These are phyloP conservation scores for Excoecaria cochinchinensis DNA, from an alignment of 345 rosid genomes.

Conservation along the genomic window DNA sequence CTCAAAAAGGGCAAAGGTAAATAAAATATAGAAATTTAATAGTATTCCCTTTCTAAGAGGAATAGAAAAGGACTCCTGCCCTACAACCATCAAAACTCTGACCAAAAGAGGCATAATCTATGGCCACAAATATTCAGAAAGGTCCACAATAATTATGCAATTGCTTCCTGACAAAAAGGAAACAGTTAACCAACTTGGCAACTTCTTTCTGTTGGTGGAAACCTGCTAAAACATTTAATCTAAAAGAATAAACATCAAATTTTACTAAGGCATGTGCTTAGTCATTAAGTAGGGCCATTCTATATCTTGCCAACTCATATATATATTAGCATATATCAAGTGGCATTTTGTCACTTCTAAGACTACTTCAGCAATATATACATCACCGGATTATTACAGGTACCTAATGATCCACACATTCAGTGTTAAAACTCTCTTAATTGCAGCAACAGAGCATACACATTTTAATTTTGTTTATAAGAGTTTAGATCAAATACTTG, in stretches of 20 bases:
- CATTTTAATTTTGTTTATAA: not conserved
- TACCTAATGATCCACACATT: conserved; percentile 34
- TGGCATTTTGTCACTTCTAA: conserved; percentile 47
- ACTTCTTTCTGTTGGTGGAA: conserved; percentile 22
- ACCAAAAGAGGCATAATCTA: not conserved
- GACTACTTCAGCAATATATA: conserved; percentile 32
- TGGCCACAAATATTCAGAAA: not conserved
- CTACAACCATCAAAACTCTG: not conserved
- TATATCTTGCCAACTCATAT: conserved; percentile 54
- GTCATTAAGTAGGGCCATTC: conserved; percentile 42
- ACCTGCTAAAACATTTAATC: conserved; percentile 10
- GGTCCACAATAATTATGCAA: conserved; percentile 20
- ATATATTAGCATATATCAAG: conserved; percentile 35
- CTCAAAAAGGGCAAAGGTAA: not conserved
- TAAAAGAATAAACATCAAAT: conserved; percentile 9
- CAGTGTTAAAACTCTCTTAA: conserved; percentile 16
- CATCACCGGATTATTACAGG: conserved; percentile 28
- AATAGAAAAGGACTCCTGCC: not conserved
- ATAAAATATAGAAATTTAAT: not conserved
- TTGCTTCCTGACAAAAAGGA: conserved; percentile 26
- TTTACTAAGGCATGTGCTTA: conserved; percentile 31
- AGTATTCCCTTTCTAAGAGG: not conserved
- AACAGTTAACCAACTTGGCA: conserved; percentile 18
- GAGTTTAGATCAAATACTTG: conserved; percentile 11
- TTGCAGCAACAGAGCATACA: conserved; percentile 1